These are phyloP conservation scores for Rhododendron simsii DNA, from an alignment of 148 eudicot genomes.

Conservation along the genomic window DNA sequence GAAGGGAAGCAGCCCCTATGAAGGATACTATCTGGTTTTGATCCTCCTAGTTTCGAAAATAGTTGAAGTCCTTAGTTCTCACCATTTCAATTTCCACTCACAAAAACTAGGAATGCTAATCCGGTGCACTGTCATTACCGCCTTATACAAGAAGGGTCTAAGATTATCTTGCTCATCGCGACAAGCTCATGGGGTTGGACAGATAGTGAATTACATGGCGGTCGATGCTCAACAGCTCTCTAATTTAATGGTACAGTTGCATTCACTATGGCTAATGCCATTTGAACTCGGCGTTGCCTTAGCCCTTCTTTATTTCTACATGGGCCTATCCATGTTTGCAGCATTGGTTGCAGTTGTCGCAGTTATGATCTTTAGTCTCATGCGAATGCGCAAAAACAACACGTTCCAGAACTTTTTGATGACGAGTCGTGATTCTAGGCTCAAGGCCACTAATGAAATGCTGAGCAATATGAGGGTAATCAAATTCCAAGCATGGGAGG, in stretches of 20 bases:
- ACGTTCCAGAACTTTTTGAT: conserved; percentile 12
- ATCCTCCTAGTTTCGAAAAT: conserved; percentile 15
- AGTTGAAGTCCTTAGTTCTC: conserved; percentile 18
- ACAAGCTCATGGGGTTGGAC: conserved; percentile 20
- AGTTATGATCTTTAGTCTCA: conserved; percentile 8
- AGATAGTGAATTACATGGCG: conserved; percentile 22
- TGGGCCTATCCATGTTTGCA: conserved; percentile 18
- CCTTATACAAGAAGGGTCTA: conserved; percentile 21
- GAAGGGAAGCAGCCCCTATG: conserved; percentile 10
- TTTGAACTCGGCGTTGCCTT: conserved; percentile 14
- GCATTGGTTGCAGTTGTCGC: conserved; percentile 8
- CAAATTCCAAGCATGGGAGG: conserved; percentile 26
- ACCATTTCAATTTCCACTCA: conserved; percentile 19
- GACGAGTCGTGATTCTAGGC: conserved; percentile 20
- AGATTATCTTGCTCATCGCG: conserved; percentile 19
- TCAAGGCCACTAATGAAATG: conserved; percentile 25
- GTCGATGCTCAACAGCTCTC: conserved; percentile 24
- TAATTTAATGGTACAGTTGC: conserved; percentile 16
- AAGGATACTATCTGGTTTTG: conserved; percentile 16
- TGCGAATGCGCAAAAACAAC: not conserved
- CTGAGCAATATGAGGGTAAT: conserved; percentile 22
- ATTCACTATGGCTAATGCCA: conserved; percentile 23
- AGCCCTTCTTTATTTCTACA: conserved; percentile 9
- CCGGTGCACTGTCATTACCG: conserved; percentile 12
- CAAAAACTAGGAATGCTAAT: conserved; percentile 22